Evolutionary conservation across 768 basidiomycete genomes (phyloP).

Genomic region (Imleria badia): DNA sequence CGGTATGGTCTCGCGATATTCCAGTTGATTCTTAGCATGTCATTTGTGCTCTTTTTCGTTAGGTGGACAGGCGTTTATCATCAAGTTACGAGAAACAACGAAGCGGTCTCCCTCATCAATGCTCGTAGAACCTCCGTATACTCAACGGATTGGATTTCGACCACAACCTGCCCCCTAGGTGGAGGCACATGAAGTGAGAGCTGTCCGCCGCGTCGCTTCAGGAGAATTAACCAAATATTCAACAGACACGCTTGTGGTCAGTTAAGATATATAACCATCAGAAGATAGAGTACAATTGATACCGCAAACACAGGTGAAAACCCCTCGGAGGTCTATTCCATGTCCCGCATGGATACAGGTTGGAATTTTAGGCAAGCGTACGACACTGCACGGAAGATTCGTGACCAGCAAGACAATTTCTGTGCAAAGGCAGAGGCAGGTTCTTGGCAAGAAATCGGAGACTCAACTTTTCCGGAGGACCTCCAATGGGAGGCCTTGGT

Average conservation of each 20-base stretch:
- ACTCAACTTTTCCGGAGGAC: constrained; percentile 49
- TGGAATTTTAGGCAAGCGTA: constrained; percentile 84
- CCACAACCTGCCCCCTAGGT: constrained; percentile 19
- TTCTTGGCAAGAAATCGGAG: constrained; percentile 37
- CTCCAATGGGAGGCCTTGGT: constrained; percentile 79
- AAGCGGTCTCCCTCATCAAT: constrained; percentile 47
- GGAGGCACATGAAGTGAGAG: constrained; percentile 31
- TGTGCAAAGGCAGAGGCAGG: constrained; percentile 58
- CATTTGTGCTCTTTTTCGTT: not conserved
- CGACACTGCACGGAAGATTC: constrained; percentile 66
- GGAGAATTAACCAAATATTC: not conserved
- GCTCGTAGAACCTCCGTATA: constrained; percentile 51
- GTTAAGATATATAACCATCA: not conserved
- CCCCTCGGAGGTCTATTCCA: constrained; percentile 40
- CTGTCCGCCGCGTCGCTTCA: not conserved
- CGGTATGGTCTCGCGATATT: constrained; percentile 2
- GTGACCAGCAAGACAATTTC: constrained; percentile 67
- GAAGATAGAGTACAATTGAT: not conserved
- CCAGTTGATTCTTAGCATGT: not conserved
- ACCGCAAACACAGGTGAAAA: constrained; percentile 29
- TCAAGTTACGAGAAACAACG: constrained; percentile 49
- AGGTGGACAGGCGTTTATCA: constrained; percentile 52
- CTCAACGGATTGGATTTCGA: constrained; percentile 25
- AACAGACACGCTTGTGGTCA: constrained; percentile 44
- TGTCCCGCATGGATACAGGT: constrained; percentile 70